Evolutionary conservation across 2,329 filamentous ascomycete species (phyloP).

Genomic region (Colletotrichum gloeosporioides): DNA sequence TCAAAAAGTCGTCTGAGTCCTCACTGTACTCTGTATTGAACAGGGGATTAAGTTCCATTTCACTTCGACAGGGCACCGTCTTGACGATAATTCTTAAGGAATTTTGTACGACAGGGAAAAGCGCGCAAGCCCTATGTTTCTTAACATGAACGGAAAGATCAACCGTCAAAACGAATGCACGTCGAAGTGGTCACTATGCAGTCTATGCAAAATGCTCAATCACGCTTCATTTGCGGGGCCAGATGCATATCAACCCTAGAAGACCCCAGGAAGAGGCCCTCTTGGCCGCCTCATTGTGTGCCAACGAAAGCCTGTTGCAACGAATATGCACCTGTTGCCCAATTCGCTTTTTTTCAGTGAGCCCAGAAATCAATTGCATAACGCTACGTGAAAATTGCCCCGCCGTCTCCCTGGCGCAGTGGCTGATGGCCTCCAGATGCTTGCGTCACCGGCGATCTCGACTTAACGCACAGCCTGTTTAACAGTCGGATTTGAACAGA

Average conservation of each 20-base stretch:
- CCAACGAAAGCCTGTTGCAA: background rate
- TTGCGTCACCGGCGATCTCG: background rate
- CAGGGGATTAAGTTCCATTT: background rate
- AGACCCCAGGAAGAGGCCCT: background rate
- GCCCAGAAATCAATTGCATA: background rate
- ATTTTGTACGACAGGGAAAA: accelerated
- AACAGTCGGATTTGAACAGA: background rate
- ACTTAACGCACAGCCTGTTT: background rate
- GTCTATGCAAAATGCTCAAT: background rate
- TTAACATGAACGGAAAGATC: accelerated
- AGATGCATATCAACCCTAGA: background rate
- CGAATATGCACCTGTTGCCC: background rate
- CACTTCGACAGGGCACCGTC: background rate
- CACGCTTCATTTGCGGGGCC: background rate
- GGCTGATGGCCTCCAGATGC: accelerated
- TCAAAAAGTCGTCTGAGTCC: background rate
- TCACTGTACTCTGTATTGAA: background rate
- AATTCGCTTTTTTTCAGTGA: background rate
- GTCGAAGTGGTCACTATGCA: background rate
- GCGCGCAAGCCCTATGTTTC: background rate
- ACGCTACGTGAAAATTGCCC: background rate
- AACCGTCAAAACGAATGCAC: accelerated
- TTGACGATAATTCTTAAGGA: background rate
- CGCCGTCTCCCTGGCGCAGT: background rate
- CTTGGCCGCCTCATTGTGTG: background rate